Conservation (phyloP, 805 yeast species). For the Spathaspora gorwiae region DNA sequence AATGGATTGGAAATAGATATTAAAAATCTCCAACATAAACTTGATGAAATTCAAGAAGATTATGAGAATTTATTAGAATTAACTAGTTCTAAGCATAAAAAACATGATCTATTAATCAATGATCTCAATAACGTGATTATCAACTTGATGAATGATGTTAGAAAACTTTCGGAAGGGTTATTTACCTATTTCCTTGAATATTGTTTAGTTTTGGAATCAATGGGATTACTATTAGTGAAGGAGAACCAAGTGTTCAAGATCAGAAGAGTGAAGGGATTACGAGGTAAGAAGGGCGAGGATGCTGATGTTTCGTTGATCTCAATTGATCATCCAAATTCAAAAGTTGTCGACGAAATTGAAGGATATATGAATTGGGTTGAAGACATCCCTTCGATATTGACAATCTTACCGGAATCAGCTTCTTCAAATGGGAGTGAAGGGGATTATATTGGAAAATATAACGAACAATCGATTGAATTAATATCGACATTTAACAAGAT, state of each 20-base stretch:
- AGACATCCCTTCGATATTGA: slow-evolving; percentile 14
- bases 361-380: slow-evolving; percentile 46
- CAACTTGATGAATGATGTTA: slow-evolving; percentile 12
- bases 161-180: slow-evolving; percentile 13
- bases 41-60: slow-evolving; percentile 45
- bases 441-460: slow-evolving; percentile 4
- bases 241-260: slow-evolving; percentile 42
- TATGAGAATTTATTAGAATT: slow-evolving; percentile 41
- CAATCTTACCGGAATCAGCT: slow-evolving; percentile 1
- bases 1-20: slow-evolving; percentile 47
- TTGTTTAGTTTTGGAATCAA: slow-evolving; percentile 62
- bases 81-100: slow-evolving; percentile 22
- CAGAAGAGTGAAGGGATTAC: slow-evolving; percentile 76
- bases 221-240: slow-evolving; percentile 66
- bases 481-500: slow-evolving; percentile 12
- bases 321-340: slow-evolving; percentile 31
- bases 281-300: slow-evolving; percentile 29
- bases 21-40: slow-evolving; percentile 35
- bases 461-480: slow-evolving; percentile 12
- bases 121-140: slow-evolving; percentile 19
- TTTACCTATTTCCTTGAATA: slow-evolving; percentile 36
- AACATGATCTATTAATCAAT: slow-evolving; percentile 23
- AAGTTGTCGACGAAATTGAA: slow-evolving; percentile 38
- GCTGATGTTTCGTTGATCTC: slow-evolving; percentile 24
- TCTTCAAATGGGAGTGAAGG: background rate